Evolutionary conservation across 2,329 filamentous ascomycete species (phyloP).

Genomic region (Eutypella sp.): DNA sequence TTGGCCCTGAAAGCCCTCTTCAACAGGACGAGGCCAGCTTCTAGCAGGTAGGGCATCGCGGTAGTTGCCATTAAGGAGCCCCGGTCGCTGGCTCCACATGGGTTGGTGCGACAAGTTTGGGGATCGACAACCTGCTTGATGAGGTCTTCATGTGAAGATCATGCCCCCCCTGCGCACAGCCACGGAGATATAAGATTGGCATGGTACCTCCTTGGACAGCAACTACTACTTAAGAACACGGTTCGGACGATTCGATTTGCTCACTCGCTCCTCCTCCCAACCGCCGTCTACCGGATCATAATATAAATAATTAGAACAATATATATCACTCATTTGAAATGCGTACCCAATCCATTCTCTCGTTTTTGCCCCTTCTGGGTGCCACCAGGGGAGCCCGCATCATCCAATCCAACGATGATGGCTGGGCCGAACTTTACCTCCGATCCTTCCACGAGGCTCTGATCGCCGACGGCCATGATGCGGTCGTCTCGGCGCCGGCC

Average conservation of each 20-base stretch:
- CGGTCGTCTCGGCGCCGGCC: constrained; percentile 61
- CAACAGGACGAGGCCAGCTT: not conserved
- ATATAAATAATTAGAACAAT: not conserved
- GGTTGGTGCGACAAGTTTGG: not conserved
- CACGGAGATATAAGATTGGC: too few relatives aligned
- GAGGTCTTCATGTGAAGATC: not conserved
- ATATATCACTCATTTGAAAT: too few relatives aligned
- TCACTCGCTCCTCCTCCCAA: not conserved
- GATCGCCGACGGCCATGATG: constrained; percentile 50
- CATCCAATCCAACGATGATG: constrained; percentile 66
- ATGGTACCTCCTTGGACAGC: too few relatives aligned
- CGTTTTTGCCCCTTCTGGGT: constrained; percentile 10
- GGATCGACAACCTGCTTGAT: not conserved
- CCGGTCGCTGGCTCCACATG: not conserved
- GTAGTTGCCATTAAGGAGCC: not conserved
- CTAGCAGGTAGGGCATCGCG: not conserved
- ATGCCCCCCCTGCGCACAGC: too few relatives aligned
- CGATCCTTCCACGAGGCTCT: constrained; percentile 55
- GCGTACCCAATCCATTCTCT: constrained; percentile 11
- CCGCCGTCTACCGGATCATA: not conserved
- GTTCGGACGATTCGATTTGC: too few relatives aligned
- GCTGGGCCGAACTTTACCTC: constrained; percentile 66
- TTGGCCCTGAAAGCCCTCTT: not conserved
- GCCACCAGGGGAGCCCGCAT: constrained; percentile 40
- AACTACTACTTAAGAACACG: too few relatives aligned